A percentile compares a stretch with the other conserved stretches of the same genome.
Evolutionary conservation across 2,329 filamentous ascomycete genomes (phyloP).

Genomic region (Macroventuria anomochaeta): DNA sequence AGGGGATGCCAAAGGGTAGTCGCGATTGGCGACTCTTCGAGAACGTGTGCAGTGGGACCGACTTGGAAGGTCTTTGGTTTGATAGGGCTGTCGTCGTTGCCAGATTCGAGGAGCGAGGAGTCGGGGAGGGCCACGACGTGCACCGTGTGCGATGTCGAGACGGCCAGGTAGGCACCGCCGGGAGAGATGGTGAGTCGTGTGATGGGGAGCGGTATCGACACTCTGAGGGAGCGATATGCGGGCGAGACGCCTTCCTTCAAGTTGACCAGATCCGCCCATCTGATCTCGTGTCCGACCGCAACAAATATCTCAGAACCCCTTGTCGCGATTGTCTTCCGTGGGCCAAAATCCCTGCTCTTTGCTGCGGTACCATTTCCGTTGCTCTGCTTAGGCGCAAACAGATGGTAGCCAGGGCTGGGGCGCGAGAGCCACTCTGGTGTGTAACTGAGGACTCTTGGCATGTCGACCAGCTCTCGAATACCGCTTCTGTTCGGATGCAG

Average conservation of each 20-base stretch:
- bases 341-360: conserved; percentile 44
- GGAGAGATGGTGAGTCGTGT: conserved; percentile 86
- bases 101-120: conserved; percentile 73
- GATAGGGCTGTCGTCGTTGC: conserved; percentile 73
- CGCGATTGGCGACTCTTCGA: conserved; percentile 79
- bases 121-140: conserved; percentile 88
- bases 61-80: conserved; percentile 87
- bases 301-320: conserved; percentile 88
- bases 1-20: conserved; percentile 92
- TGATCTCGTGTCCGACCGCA: conserved; percentile 85
- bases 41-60: conserved; percentile 90
- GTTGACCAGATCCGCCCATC: conserved; percentile 85
- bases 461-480: conserved; percentile 49
- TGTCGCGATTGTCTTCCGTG: conserved; percentile 72
- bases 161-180: conserved; percentile 78
- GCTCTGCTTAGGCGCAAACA: conserved; percentile 68
- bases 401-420: conserved; percentile 75
- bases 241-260: conserved; percentile 66
- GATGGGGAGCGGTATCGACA: conserved; percentile 80
- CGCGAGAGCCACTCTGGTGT: conserved; percentile 86
- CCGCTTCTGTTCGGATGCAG: neutral
- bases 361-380: conserved; percentile 37
- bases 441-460: conserved; percentile 87
- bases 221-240: conserved; percentile 64
- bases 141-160: conserved; percentile 85